phyloP scores from a whole-genome alignment of 2,329 filamentous ascomycete species.

The Phaeomoniella chlamydospora region DNA sequence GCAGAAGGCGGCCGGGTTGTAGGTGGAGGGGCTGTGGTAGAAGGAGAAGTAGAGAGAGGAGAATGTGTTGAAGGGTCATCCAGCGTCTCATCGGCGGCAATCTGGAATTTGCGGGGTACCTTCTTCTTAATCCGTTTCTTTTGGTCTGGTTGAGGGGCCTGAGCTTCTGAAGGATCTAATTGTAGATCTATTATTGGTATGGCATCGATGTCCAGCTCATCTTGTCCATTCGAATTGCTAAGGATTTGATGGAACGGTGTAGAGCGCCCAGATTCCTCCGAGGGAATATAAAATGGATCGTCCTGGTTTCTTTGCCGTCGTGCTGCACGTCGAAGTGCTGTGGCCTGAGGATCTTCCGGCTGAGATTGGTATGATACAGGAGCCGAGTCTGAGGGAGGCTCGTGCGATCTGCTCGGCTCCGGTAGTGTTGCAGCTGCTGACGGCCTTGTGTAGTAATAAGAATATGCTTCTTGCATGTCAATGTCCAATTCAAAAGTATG shows the following conservation, averaged over 20 bases:
- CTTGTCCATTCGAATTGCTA: constrained; percentile 42
- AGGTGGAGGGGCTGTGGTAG: constrained; percentile 5
- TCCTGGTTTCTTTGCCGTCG: constrained; percentile 72
- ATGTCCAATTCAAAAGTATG: constrained; percentile 20
- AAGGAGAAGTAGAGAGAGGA: constrained; percentile 2
- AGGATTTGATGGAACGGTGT: constrained; percentile 66
- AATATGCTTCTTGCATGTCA: constrained; percentile 27
- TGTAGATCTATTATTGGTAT: constrained; percentile 94
- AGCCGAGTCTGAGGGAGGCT: constrained; percentile 3
- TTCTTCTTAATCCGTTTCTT: constrained; percentile 17
- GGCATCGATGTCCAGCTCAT: constrained; percentile 69
- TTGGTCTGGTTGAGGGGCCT: constrained; percentile 7
- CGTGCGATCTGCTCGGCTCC: constrained; percentile 1
- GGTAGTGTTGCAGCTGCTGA: constrained; percentile 7
- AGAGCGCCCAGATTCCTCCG: constrained; percentile 44
- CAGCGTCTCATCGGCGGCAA: constrained; percentile 62
- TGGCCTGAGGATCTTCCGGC: constrained; percentile 54
- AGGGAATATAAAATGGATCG: constrained; percentile 85
- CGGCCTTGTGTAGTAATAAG: constrained; percentile 22
- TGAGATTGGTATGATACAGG: constrained; percentile 21
- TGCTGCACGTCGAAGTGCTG: constrained; percentile 61
- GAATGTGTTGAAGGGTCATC: constrained; percentile 17
- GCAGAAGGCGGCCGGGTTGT: constrained; percentile 7
- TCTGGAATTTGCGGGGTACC: constrained; percentile 45
- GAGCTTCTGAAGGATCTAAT: constrained; percentile 40